Base-by-base conservation (phyloP, 805 yeast species). In the Candida loeiensis region DNA sequence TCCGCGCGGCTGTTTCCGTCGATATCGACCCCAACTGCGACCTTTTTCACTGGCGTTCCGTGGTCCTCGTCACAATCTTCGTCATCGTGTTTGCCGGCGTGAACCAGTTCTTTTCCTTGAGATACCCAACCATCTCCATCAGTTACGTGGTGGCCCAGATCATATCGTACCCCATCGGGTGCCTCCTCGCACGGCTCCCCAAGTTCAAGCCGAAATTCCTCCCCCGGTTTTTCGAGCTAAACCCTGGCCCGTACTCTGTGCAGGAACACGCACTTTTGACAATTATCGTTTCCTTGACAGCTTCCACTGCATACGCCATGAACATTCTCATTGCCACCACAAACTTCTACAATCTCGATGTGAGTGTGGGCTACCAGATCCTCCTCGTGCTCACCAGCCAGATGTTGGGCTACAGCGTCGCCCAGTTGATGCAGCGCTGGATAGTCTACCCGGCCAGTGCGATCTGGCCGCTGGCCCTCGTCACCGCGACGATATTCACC, bases 391-490 rank as follows among this genome's bases (percentile, higher is more conserved):
- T 60, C 17, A 44, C 58, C 17, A 55, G 54, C 14, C 51, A 57
- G 27, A 54, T 53, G 30, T 43, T 59, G 51, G 65, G 65, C 1
- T 55, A 56, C 42, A 58, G 62, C 2, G 50, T 56, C 29, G 61
- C 64, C 6, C 60, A 60, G 18, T 38, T 59, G 11, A 44, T 54
- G 45, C 47, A 61, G 34, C 54, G 52, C 44, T 48, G 59, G 40
- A 69, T 69, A 4, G 71, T 79, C 4, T 77, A 77, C 47, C 80
- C 79, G 9, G 61, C 63, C 5, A 59, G 66, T 36, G 66, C 77
- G n/a, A 54, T 79, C 22, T 79, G 84, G 84, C 81, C 79, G 14
- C 49, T 45, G 25, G 46, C 51, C 7, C 44, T 53, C 39, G 45
- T 53, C 15, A 53, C 57, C 6, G 46, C 56, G 7, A 47, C 56